phyloP scores from a whole-genome alignment of 257 asterid genomes.

The Gentiana straminea region DNA sequence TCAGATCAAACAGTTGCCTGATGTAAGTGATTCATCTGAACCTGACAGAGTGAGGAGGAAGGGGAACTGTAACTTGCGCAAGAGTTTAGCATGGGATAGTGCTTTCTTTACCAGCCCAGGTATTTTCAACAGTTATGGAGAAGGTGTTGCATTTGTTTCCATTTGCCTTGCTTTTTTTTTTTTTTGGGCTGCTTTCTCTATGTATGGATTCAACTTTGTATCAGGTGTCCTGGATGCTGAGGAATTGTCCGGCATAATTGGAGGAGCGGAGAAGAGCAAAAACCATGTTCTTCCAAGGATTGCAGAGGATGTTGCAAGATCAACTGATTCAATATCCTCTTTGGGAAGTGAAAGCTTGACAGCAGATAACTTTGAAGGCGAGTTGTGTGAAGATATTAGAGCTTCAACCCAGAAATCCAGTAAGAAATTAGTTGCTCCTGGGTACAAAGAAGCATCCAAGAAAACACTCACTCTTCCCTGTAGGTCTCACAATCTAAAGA shows the following conservation, averaged over 20 bases:
- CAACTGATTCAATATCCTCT: constrained; percentile 71
- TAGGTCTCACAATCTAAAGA: constrained; percentile 22
- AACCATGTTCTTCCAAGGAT: constrained; percentile 45
- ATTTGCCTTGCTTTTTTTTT: neutral
- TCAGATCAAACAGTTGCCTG: constrained; percentile 28
- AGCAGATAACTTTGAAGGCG: constrained; percentile 62
- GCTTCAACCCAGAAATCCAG: constrained; percentile 96
- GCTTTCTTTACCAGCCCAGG: constrained; percentile 96
- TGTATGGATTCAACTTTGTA: constrained; percentile 6
- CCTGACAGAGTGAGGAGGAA: constrained; percentile 31
- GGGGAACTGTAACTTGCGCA: constrained; percentile 71
- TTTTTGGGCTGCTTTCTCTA: neutral
- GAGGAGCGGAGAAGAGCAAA: constrained; percentile 38
- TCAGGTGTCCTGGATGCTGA: constrained; percentile 84
- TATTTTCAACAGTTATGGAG: constrained; percentile 14
- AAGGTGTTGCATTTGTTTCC: neutral
- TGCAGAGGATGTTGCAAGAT: constrained; percentile 62
- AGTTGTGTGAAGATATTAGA: constrained; percentile 83
- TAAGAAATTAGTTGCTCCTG: constrained; percentile 24
- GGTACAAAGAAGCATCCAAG: constrained; percentile 21
- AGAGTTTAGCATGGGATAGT: constrained; percentile 95
- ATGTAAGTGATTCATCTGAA: constrained; percentile 46
- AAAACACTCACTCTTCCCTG: constrained; percentile 35
- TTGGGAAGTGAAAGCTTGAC: constrained; percentile 61
- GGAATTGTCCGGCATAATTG: constrained; percentile 66